A percentile compares a stretch with the other conserved stretches of the same genome.
Evolutionary conservation across 768 basidiomycete species (phyloP).

Genomic region (Dacryopinax spathularia): DNA sequence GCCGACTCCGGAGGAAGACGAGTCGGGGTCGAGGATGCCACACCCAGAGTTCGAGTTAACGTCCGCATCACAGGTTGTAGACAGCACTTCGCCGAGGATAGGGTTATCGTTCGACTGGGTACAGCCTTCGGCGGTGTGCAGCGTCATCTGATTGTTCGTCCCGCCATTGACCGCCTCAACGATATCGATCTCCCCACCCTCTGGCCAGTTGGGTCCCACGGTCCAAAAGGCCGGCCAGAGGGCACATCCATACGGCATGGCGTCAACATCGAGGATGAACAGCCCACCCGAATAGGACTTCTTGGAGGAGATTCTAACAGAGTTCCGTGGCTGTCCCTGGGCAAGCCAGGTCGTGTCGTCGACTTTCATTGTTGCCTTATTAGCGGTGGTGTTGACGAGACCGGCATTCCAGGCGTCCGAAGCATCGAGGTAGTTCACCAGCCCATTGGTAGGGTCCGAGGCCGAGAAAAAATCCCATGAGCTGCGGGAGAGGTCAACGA

Average conservation of each 20-base stretch:
- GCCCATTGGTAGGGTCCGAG: conserved; percentile 55
- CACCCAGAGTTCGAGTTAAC: conserved; percentile 29
- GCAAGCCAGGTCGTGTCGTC: conserved; percentile 40
- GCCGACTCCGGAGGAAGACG: conserved; percentile 29
- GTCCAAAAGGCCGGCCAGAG: conserved; percentile 47
- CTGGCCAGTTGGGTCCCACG: conserved; percentile 12
- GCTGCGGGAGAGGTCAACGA: conserved; percentile 24
- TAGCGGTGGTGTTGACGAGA: conserved; percentile 41
- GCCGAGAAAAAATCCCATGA: conserved; percentile 52
- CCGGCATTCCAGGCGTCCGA: conserved; percentile 36
- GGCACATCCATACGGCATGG: conserved; percentile 59
- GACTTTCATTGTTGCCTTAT: conserved; percentile 47
- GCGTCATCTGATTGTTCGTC: conserved; percentile 30
- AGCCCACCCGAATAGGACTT: conserved; percentile 51
- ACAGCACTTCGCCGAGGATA: conserved; percentile 19
- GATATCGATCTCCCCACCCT: conserved; percentile 28
- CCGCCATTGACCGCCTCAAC: conserved; percentile 33
- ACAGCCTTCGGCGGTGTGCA: conserved; percentile 21
- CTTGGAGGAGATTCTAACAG: conserved; percentile 51
- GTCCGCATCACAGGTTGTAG: conserved; percentile 23
- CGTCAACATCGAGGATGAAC: conserved; percentile 56
- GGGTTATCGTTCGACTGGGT: conserved; percentile 27
- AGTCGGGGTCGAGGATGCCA: conserved; percentile 24
- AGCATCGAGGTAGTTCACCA: conserved; percentile 43
- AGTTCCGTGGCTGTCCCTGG: conserved; percentile 40